phyloP scores from a whole-genome alignment of 805 yeast species.

The Zygosaccharomyces bisporus region DNA sequence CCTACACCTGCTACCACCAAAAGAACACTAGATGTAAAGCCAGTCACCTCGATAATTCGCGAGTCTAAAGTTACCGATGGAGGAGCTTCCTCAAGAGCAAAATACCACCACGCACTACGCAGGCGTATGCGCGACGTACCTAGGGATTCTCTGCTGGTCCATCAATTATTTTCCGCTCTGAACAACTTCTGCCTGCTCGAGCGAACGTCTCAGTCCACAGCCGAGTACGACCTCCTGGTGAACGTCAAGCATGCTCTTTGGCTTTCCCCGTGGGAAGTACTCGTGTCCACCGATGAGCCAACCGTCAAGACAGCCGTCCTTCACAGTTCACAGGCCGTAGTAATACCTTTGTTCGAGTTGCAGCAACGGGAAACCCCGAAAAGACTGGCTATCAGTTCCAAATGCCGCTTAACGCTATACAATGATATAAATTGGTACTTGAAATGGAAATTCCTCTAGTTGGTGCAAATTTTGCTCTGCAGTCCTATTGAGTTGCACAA shows the following conservation, averaged over 20 bases:
- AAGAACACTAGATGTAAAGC: not conserved
- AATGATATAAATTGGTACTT: slow-evolving; percentile 21
- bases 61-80: not conserved
- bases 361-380: not conserved
- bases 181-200: slow-evolving; percentile 3
- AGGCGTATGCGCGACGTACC: not conserved
- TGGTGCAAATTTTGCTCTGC: slow-evolving; percentile 23
- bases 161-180: not conserved
- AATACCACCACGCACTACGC: not conserved
- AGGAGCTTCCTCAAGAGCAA: not conserved
- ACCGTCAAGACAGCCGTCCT: slow-evolving; percentile 1
- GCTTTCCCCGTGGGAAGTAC: slow-evolving; percentile 11
- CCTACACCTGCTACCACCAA: not conserved
- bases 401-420: slow-evolving; percentile 16
- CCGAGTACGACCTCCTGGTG: slow-evolving; percentile 8
- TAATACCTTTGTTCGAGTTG: not conserved
- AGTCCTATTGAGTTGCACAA: slow-evolving; percentile 29
- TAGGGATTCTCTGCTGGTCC: not conserved
- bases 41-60: not conserved
- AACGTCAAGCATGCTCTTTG: not conserved
- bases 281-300: slow-evolving; percentile 8
- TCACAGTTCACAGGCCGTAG: slow-evolving; percentile 9
- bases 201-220: slow-evolving; percentile 5
- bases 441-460: slow-evolving; percentile 22
- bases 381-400: slow-evolving; percentile 19